Conservation (phyloP, 2,329 filamentous ascomycete species). For the Clonostachys rhizophaga region DNA sequence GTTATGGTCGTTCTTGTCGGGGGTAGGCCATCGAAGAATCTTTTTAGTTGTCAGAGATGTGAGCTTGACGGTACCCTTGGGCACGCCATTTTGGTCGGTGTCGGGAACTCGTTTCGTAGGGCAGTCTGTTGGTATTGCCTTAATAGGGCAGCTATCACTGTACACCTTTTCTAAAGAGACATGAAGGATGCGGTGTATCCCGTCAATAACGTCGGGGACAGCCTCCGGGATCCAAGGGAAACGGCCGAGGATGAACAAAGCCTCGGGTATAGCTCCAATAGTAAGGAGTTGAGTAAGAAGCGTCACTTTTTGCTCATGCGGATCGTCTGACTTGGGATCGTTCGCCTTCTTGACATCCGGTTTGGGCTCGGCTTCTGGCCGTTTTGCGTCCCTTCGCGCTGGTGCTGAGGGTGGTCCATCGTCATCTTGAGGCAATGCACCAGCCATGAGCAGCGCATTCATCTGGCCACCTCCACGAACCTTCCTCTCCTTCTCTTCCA, state of each 20-base stretch:
- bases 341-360: background rate
- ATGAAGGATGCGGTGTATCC: slow-evolving; percentile 79
- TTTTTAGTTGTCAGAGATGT: slow-evolving; percentile 57
- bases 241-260: slow-evolving; percentile 84
- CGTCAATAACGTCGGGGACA: slow-evolving; percentile 75
- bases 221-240: slow-evolving; percentile 90
- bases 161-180: slow-evolving; percentile 76
- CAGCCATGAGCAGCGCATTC: slow-evolving; percentile 85
- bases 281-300: slow-evolving; percentile 81
- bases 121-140: slow-evolving; percentile 32
- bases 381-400: slow-evolving; percentile 44
- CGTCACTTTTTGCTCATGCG: slow-evolving; percentile 81
- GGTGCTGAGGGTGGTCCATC: slow-evolving; percentile 63
- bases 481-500: slow-evolving; percentile 68
- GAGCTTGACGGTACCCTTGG: slow-evolving; percentile 65
- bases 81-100: slow-evolving; percentile 60
- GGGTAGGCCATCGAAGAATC: slow-evolving; percentile 75
- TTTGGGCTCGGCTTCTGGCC: slow-evolving; percentile 46
- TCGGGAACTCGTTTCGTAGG: slow-evolving; percentile 36
- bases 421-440: slow-evolving; percentile 60
- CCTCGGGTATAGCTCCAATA: slow-evolving; percentile 89
- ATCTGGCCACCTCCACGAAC: slow-evolving; percentile 64
- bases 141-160: slow-evolving; percentile 34
- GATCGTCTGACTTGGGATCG: slow-evolving; percentile 51
- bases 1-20: slow-evolving; percentile 71